phyloP scores from a whole-genome alignment of 1,284 basidiomycete genomes.

The Sutorius eximius region DNA sequence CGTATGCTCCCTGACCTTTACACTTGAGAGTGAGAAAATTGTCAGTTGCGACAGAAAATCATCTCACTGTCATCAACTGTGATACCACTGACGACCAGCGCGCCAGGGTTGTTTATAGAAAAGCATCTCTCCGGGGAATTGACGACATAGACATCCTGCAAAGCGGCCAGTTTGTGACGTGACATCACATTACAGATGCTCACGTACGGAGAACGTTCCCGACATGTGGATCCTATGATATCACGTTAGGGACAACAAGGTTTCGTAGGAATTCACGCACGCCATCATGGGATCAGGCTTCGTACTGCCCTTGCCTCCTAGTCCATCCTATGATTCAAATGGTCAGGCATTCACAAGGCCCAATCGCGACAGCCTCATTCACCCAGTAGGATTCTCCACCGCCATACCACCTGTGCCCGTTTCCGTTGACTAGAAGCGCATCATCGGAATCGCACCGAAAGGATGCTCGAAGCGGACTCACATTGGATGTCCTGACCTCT shows the following conservation, averaged over 20 bases:
- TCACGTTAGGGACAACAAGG: neutral
- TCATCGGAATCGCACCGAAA: neutral
- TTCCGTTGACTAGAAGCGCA: constrained; percentile 44
- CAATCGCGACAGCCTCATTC: neutral
- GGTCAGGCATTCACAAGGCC: neutral
- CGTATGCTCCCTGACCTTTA: constrained; percentile 39
- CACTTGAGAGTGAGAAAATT: neutral
- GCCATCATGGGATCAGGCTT: constrained; percentile 55
- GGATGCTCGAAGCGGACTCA: constrained; percentile 20
- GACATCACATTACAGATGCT: neutral
- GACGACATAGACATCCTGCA: constrained; percentile 41
- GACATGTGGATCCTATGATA: constrained; percentile 24
- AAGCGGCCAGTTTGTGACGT: neutral
- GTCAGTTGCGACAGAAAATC: neutral
- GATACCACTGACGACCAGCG: constrained; percentile 38
- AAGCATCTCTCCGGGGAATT: constrained; percentile 47
- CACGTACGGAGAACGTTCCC: constrained; percentile 26
- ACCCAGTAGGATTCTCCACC: constrained; percentile 46
- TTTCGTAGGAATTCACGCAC: constrained; percentile 27
- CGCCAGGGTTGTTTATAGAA: constrained; percentile 32
- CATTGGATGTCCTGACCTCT: constrained; percentile 43
- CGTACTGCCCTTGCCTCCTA: constrained; percentile 31
- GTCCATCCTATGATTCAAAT: constrained; percentile 39
- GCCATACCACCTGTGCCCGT: constrained; percentile 47
- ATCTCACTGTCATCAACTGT: constrained; percentile 45